Evolutionary conservation across 805 yeast species (phyloP).

Genomic region (Zygotorulaspora sp.): DNA sequence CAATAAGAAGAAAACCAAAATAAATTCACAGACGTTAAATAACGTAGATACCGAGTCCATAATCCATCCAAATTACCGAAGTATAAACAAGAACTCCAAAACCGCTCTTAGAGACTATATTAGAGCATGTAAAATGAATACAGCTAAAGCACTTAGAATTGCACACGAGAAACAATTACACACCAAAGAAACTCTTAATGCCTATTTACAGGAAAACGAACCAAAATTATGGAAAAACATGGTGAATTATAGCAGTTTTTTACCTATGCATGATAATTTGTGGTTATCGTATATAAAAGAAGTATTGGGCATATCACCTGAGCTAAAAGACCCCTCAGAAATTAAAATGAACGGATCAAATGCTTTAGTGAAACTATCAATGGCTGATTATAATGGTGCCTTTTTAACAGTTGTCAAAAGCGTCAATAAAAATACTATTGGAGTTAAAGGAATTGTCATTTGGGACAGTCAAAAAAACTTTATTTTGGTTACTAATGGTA

Average conservation of each 20-base stretch:
- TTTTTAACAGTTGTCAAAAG: conserved; percentile 52
- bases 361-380: conserved; percentile 54
- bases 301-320: conserved; percentile 40
- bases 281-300: conserved; percentile 72
- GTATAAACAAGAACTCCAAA: conserved; percentile 32
- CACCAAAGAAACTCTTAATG: conserved; percentile 20
- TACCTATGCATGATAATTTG: conserved; percentile 48
- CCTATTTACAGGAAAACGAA: conserved; percentile 22
- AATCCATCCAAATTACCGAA: conserved; percentile 25
- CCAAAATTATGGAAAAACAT: conserved; percentile 20
- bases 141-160: conserved; percentile 28
- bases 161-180: conserved; percentile 18
- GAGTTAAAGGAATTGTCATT: conserved; percentile 67
- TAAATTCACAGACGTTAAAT: conserved; percentile 10
- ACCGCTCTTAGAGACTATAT: conserved; percentile 29
- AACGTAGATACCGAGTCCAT: conserved; percentile 2
- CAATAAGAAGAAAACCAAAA: conserved; percentile 17
- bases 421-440: conserved; percentile 53
- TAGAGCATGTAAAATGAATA: conserved; percentile 20
- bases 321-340: conserved; percentile 13
- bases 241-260: conserved; percentile 48
- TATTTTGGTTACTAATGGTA: conserved; percentile 43
- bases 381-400: conserved; percentile 84
- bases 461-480: conserved; percentile 80
- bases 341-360: conserved; percentile 26